phyloP scores from a whole-genome alignment of 192 early-diverging fungal genomes.

The Cladochytrium replicatum region DNA sequence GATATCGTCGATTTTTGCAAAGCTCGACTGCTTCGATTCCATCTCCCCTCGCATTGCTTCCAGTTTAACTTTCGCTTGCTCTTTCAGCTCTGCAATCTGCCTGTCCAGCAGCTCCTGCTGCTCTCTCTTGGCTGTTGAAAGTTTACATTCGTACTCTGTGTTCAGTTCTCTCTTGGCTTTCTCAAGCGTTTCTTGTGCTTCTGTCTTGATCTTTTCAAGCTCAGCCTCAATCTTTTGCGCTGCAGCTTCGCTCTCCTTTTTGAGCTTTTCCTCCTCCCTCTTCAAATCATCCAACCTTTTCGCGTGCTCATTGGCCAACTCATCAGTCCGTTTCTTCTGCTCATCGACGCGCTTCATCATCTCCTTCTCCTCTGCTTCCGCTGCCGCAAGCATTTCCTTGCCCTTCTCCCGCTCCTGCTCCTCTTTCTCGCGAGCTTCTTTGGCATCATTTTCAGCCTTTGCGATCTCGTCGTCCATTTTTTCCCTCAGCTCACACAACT shows the following conservation, averaged over 20 bases:
- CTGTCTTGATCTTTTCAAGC: conserved; percentile 7
- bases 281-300: conserved; percentile 4
- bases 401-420: conserved; percentile 6
- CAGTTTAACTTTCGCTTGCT: too few relatives aligned
- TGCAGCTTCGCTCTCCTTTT: conserved; percentile 8
- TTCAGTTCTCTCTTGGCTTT: conserved; percentile 14
- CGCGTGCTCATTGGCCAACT: conserved; percentile 3
- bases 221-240: not conserved
- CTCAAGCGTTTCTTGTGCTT: conserved; percentile 6
- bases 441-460: conserved; percentile 6
- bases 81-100: conserved; percentile 3
- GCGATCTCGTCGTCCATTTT: conserved; percentile 4
- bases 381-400: conserved; percentile 2
- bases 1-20: too few relatives aligned
- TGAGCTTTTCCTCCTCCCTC: conserved; percentile 4
- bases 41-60: too few relatives aligned
- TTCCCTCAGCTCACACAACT: not conserved
- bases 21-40: too few relatives aligned
- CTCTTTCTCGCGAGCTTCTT: conserved; percentile 9
- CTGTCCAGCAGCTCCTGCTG: conserved; percentile 1
- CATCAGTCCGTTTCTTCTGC: conserved; percentile 1
- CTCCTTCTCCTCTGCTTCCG: conserved; percentile 3
- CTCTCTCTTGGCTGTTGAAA: conserved; percentile 4
- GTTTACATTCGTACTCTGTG: too few relatives aligned
- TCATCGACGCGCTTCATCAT: conserved; percentile 7